Evolutionary conservation across 768 basidiomycete genomes (phyloP).

Genomic region (Leucosporidium creatinivorum): DNA sequence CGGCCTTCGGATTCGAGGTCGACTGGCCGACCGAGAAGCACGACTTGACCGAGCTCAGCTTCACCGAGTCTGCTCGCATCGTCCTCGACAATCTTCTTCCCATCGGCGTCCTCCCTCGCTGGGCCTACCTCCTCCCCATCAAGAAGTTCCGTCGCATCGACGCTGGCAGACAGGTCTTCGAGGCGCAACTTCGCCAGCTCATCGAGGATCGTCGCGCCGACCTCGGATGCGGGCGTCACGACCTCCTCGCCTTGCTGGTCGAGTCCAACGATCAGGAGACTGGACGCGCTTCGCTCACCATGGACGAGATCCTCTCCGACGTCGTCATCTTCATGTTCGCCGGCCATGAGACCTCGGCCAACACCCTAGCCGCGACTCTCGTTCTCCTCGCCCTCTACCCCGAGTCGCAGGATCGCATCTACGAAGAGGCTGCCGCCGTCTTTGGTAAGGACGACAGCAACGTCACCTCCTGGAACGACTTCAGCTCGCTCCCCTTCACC

Average conservation of each 20-base stretch:
- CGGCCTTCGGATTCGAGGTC: constrained; percentile 10
- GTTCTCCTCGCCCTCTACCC: constrained; percentile 37
- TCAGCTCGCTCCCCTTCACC: constrained; percentile 9
- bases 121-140: constrained; percentile 9
- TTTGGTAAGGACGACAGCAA: neutral
- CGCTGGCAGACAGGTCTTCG: constrained; percentile 15
- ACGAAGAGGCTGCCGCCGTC: constrained; percentile 16
- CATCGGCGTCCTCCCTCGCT: constrained; percentile 15
- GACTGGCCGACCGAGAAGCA: constrained; percentile 2
- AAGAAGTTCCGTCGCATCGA: constrained; percentile 9
- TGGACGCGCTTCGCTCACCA: constrained; percentile 4
- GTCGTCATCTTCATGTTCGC: constrained; percentile 38
- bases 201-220: constrained; percentile 23
- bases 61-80: constrained; percentile 13
- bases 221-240: neutral
- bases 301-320: constrained; percentile 21
- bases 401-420: constrained; percentile 32
- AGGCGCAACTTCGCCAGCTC: constrained; percentile 29
- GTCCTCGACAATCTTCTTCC: constrained; percentile 20
- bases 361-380: constrained; percentile 34
- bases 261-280: constrained; percentile 16
- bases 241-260: constrained; percentile 13
- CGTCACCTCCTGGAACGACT: neutral
- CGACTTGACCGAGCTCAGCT: constrained; percentile 1
- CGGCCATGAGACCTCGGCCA: constrained; percentile 39